Percentiles rank a stretch among this genome's conserved stretches.
These are phyloP conservation scores for Colletotrichum tropicale DNA, from an alignment of 2,329 filamentous ascomycete species.

Conservation along the genomic window DNA sequence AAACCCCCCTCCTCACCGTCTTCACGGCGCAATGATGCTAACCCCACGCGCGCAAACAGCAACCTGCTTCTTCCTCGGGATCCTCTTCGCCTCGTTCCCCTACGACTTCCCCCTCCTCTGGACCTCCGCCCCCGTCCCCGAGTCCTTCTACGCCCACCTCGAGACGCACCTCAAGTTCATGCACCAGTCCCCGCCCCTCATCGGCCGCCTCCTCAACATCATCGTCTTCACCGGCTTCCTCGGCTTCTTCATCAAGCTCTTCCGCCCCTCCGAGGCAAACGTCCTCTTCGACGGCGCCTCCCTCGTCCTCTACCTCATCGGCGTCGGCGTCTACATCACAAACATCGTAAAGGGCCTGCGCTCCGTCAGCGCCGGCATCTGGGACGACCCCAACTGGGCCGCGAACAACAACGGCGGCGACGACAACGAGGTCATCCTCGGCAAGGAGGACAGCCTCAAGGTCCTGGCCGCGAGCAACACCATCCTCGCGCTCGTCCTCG, in stretches of 20 bases:
- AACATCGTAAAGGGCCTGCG: conserved; percentile 96
- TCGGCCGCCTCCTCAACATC: conserved; percentile 92
- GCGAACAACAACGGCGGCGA: conserved; percentile 41
- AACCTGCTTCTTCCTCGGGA: conserved; percentile 96
- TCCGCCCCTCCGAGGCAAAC: conserved; percentile 91
- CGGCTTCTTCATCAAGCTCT: conserved; percentile 93
- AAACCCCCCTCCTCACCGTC: conserved; percentile 8
- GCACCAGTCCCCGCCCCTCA: conserved; percentile 88
- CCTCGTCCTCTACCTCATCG: conserved; percentile 82
- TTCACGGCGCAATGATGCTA: not conserved
- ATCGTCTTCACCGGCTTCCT: conserved; percentile 85
- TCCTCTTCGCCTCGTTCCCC: conserved; percentile 94
- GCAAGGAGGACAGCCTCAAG: conserved; percentile 86
- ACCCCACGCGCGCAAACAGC: conserved; percentile 50
- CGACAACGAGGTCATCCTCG: conserved; percentile 70
- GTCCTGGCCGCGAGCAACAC: conserved; percentile 95
- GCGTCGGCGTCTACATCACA: conserved; percentile 89
- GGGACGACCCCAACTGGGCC: conserved; percentile 43
- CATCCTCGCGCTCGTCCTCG: conserved; percentile 88
- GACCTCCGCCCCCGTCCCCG: conserved; percentile 68
- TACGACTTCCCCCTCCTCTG: conserved; percentile 94
- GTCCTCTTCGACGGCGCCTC: conserved; percentile 91
- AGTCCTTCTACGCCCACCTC: conserved; percentile 79
- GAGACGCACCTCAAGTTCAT: conserved; percentile 91
- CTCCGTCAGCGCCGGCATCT: conserved; percentile 77